These are phyloP conservation scores for Suhomyces coccinellae DNA, from an alignment of 1,139 yeast species.

Conservation along the genomic window DNA sequence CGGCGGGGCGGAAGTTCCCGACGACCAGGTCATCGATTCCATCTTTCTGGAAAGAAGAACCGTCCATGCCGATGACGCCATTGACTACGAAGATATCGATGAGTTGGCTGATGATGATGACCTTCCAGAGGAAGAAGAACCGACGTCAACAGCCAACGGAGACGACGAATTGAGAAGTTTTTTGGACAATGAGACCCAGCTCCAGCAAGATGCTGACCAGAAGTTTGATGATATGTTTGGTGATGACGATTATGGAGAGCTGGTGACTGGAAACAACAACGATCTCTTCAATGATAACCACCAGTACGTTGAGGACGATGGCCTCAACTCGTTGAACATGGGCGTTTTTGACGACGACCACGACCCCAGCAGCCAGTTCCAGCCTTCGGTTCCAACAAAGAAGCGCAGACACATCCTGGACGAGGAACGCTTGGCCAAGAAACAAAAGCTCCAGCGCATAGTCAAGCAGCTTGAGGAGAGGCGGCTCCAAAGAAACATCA, in stretches of 20 bases:
- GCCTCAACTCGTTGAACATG: slow-evolving; percentile 41
- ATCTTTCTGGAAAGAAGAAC: slow-evolving; percentile 44
- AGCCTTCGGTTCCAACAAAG: slow-evolving; percentile 14
- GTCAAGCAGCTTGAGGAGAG: slow-evolving; percentile 38
- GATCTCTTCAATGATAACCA: slow-evolving; percentile 23
- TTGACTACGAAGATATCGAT: slow-evolving; percentile 93
- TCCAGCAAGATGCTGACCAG: slow-evolving; percentile 29
- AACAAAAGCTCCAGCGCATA: slow-evolving; percentile 27
- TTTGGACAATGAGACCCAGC: slow-evolving; percentile 24
- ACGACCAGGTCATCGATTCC: slow-evolving; percentile 39
- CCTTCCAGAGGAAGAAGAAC: slow-evolving; percentile 43
- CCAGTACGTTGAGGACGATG: slow-evolving; percentile 42
- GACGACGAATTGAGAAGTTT: slow-evolving; percentile 9
- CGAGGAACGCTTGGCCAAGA: slow-evolving; percentile 22
- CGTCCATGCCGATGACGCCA: slow-evolving; percentile 87
- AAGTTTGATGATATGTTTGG: slow-evolving; percentile 56
- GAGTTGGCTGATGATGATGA: slow-evolving; percentile 90
- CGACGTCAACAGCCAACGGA: slow-evolving; percentile 8
- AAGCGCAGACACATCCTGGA: slow-evolving; percentile 25
- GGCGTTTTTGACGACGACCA: slow-evolving; percentile 35
- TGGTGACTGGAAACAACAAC: slow-evolving; percentile 11
- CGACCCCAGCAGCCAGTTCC: slow-evolving; percentile 9
- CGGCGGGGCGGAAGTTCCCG: slow-evolving; percentile 26
- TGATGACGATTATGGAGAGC: slow-evolving; percentile 22
- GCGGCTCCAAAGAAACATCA: slow-evolving; percentile 37